Conservation (phyloP, 1,139 yeast genomes). For the Suhomyces atakaporum region DNA sequence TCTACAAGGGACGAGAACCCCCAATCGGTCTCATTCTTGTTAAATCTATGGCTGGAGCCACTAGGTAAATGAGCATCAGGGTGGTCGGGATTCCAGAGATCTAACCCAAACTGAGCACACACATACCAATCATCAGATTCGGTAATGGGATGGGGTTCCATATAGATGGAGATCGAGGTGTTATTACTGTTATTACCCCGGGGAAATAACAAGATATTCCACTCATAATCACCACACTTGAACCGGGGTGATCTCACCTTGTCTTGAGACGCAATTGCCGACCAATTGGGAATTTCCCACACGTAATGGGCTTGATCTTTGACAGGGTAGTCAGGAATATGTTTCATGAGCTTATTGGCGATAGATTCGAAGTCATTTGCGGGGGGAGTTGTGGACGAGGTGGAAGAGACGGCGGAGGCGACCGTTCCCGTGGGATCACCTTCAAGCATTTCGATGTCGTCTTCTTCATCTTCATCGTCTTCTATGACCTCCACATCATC, state of each 20-base stretch:
- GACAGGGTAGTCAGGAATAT: conserved; percentile 47
- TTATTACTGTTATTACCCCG: conserved; percentile 56
- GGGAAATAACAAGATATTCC: conserved; percentile 80
- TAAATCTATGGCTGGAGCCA: conserved; percentile 80
- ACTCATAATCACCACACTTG: conserved; percentile 66
- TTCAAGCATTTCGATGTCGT: conserved; percentile 9
- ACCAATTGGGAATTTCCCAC: conserved; percentile 79
- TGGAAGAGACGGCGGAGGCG: conserved; percentile 1
- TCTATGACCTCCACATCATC: conserved; percentile 9
- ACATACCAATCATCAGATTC: conserved; percentile 65
- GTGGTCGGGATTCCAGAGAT: conserved; percentile 78
- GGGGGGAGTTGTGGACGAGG: conserved; percentile 19
- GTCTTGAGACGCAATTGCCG: conserved; percentile 43
- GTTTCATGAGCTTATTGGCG: conserved; percentile 39
- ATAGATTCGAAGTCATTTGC: conserved; percentile 35
- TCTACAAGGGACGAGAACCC: conserved; percentile 85
- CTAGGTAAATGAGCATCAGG: conserved; percentile 62
- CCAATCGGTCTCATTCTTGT: conserved; percentile 84
- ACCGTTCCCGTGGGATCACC: not conserved
- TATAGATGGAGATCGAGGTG: conserved; percentile 57
- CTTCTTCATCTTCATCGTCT: conserved; percentile 11
- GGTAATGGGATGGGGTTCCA: conserved; percentile 57
- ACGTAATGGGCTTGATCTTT: conserved; percentile 50
- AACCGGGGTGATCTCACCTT: conserved; percentile 57
- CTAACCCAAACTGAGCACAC: conserved; percentile 89